Evolutionary conservation across 1,139 yeast genomes (phyloP).

Genomic region (Pneumocystis murina): DNA sequence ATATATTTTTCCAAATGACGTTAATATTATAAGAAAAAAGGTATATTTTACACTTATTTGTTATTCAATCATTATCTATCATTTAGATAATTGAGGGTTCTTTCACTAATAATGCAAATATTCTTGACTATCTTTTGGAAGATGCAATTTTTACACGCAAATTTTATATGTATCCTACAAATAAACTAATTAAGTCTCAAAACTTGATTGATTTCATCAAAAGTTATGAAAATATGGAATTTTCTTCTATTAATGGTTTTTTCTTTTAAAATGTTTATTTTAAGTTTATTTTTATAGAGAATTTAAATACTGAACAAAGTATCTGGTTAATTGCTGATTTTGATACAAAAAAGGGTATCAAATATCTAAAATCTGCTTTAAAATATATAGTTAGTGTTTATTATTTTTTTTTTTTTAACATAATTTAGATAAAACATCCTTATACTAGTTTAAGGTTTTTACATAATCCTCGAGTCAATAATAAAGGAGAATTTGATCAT

Average conservation of each 20-base stretch:
- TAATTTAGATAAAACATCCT: slow-evolving; percentile 17
- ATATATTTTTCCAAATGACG: background rate
- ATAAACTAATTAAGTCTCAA: slow-evolving; percentile 3
- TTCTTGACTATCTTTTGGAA: slow-evolving; percentile 15
- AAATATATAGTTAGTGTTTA: slow-evolving; percentile 13
- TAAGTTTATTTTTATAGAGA: slow-evolving; percentile 5
- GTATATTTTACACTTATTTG: background rate
- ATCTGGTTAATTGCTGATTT: slow-evolving; percentile 48
- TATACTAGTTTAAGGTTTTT: slow-evolving; percentile 26
- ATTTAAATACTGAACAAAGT: slow-evolving; percentile 19
- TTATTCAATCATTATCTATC: background rate
- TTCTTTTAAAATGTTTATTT: background rate
- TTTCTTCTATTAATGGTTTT: slow-evolving; percentile 6
- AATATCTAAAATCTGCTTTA: slow-evolving; percentile 33
- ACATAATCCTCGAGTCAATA: slow-evolving; percentile 15
- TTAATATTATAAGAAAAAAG: background rate
- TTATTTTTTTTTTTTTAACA: background rate
- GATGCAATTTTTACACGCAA: slow-evolving; percentile 9
- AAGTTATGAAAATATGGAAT: background rate
- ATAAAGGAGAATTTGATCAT: background rate
- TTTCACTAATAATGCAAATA: slow-evolving; percentile 15
- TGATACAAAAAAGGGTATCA: slow-evolving; percentile 23
- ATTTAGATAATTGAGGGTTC: slow-evolving; percentile 15
- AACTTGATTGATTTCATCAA: slow-evolving; percentile 10
- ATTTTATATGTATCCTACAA: slow-evolving; percentile 17